A percentile compares a stretch with the other conserved stretches of the same genome.
These are phyloP conservation scores for Micractinium conductrix DNA, from an alignment of 139 green algal species.

Conservation along the genomic window DNA sequence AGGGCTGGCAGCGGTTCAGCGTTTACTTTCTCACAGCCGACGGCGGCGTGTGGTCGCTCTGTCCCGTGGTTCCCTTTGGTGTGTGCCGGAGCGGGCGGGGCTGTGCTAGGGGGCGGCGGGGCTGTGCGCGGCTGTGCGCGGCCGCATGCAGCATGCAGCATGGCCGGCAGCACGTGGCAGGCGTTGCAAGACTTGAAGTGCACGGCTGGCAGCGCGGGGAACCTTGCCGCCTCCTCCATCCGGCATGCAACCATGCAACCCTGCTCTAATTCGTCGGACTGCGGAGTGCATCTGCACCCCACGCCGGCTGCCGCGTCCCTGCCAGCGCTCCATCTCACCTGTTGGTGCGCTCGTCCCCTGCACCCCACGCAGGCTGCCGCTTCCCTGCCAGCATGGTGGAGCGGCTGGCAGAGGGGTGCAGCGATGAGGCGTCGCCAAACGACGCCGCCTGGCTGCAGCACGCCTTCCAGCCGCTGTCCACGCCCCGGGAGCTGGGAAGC, in stretches of 20 bases:
- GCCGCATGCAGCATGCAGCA: too few relatives aligned
- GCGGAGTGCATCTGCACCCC: too few relatives aligned
- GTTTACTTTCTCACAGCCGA: conserved; percentile 55
- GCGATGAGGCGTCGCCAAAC: background rate
- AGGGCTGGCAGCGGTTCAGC: conserved; percentile 59
- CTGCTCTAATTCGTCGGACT: too few relatives aligned
- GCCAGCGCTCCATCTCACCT: background rate
- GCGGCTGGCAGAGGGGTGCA: background rate
- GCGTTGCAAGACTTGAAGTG: too few relatives aligned
- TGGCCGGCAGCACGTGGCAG: too few relatives aligned
- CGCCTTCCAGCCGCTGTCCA: conserved; percentile 31
- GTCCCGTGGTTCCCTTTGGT: conserved; percentile 68
- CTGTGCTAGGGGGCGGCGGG: too few relatives aligned
- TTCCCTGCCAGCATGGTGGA: background rate
- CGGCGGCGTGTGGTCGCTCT: conserved; percentile 57
- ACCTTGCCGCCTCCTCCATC: too few relatives aligned
- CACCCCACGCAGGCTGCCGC: conserved; percentile 23
- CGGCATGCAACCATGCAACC: too few relatives aligned
- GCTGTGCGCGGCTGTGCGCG: too few relatives aligned
- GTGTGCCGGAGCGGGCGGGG: background rate
- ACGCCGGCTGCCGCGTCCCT: too few relatives aligned
- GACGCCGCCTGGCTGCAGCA: conserved; percentile 53
- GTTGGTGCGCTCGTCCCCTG: background rate
- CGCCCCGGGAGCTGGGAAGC: background rate
- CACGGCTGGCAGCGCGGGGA: too few relatives aligned